A percentile compares a stretch with the other conserved stretches of the same genome.
Evolutionary conservation across 2,329 filamentous ascomycete species (phyloP).

Genomic region (Colletotrichum neosansevieriae): DNA sequence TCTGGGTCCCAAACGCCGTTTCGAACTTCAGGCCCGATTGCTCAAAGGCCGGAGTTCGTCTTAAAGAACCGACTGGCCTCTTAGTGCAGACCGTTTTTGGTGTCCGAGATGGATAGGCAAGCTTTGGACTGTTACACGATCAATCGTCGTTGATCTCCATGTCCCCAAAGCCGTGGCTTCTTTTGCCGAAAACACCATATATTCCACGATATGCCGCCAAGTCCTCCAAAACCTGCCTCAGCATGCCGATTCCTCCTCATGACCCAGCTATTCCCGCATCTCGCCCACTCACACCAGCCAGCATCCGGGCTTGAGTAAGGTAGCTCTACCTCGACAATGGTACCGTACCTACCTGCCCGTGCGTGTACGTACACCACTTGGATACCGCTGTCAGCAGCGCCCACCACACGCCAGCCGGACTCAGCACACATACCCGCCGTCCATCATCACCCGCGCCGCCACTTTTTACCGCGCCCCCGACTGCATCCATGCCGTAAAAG

Average conservation of each 20-base stretch:
- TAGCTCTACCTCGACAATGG: conserved; percentile 14
- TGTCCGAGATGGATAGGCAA: conserved; percentile 11
- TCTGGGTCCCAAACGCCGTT: conserved; percentile 31
- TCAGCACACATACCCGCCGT: conserved; percentile 18
- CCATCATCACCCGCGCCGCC: conserved; percentile 6
- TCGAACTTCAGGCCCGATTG: conserved; percentile 23
- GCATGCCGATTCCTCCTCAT: conserved; percentile 6
- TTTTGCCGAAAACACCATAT: not conserved
- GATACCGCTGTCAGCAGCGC: conserved; percentile 8
- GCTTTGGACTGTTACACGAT: too few relatives aligned
- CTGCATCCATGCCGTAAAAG: conserved; percentile 5
- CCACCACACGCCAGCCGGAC: not conserved
- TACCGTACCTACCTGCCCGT: conserved; percentile 5
- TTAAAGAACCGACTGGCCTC: conserved; percentile 31
- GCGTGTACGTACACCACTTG: conserved; percentile 13
- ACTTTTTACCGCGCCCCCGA: conserved; percentile 3
- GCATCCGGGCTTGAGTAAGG: not conserved
- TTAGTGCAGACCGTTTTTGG: conserved; percentile 22
- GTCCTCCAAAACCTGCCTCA: conserved; percentile 14
- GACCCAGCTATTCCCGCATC: conserved; percentile 17
- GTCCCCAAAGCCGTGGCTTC: conserved; percentile 5
- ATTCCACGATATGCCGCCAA: conserved; percentile 9
- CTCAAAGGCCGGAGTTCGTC: conserved; percentile 10
- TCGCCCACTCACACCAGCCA: conserved; percentile 8
- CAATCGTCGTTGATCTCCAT: not conserved